These are phyloP conservation scores for Diplocarpon rosae DNA, from an alignment of 2,329 filamentous ascomycete species.

Conservation along the genomic window DNA sequence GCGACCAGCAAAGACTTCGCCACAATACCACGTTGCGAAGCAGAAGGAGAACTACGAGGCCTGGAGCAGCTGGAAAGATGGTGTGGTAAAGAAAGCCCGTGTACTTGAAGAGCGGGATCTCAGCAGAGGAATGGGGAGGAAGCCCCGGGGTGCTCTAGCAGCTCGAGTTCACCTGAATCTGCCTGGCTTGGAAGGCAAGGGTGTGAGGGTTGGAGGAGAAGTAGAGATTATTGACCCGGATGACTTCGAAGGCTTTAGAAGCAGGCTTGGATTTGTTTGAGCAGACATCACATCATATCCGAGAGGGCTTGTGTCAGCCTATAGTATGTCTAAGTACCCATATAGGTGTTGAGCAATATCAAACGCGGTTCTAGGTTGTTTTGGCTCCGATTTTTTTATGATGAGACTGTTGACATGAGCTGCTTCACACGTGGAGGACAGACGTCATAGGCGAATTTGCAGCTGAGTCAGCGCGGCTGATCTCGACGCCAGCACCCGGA, in stretches of 20 bases:
- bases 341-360: too few relatives aligned
- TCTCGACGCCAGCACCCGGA: constrained; percentile 27
- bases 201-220: constrained; percentile 15
- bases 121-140: constrained; percentile 16
- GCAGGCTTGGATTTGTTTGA: constrained; percentile 25
- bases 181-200: constrained; percentile 21
- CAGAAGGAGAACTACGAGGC: constrained; percentile 54
- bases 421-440: too few relatives aligned
- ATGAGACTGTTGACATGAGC: too few relatives aligned
- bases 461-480: not conserved
- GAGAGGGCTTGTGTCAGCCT: constrained; percentile 6
- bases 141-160: constrained; percentile 13
- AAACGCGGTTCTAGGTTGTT: too few relatives aligned
- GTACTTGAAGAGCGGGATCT: constrained; percentile 28
- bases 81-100: constrained; percentile 42
- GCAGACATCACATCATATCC: constrained; percentile 17
- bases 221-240: constrained; percentile 25
- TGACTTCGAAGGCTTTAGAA: constrained; percentile 25
- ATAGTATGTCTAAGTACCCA: not conserved
- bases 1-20: constrained; percentile 52
- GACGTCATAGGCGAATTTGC: not conserved
- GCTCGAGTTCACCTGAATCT: constrained; percentile 22
- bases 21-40: constrained; percentile 54
- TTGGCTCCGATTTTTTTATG: too few relatives aligned
- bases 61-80: constrained; percentile 48